These are phyloP conservation scores for Ilex paraguariensis DNA, from an alignment of 305 asterid species.

Conservation along the genomic window DNA sequence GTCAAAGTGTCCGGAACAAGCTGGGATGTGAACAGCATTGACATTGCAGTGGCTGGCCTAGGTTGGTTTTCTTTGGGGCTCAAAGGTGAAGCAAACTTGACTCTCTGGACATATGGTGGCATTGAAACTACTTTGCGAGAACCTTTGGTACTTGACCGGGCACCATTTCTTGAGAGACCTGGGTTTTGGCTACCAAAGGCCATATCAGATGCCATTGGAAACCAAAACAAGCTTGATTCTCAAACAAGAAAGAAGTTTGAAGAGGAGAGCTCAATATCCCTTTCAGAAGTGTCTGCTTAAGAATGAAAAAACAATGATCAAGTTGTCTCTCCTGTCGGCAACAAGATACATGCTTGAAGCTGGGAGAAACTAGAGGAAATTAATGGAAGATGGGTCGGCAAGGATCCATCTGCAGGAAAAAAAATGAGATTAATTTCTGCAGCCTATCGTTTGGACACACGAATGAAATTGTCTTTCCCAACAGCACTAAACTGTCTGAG, in stretches of 20 bases:
- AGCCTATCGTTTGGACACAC: not conserved
- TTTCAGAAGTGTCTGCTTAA: conserved; percentile 21
- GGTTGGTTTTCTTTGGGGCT: conserved; percentile 86
- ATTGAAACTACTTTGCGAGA: conserved; percentile 58
- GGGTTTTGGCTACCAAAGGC: conserved; percentile 93
- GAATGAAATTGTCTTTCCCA: too few species aligned
- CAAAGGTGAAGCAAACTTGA: conserved; percentile 71
- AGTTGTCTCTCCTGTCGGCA: not conserved
- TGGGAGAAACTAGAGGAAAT: too few species aligned
- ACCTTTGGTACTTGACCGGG: conserved; percentile 86
- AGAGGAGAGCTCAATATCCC: conserved; percentile 21
- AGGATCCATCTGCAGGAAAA: not conserved
- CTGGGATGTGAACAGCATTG: conserved; percentile 88
- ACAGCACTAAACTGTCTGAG: too few species aligned
- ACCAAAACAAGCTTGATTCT: conserved; percentile 58
- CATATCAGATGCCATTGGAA: conserved; percentile 73
- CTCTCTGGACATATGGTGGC: conserved; percentile 70
- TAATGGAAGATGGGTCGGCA: too few species aligned
- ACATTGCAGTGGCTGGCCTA: conserved; percentile 76
- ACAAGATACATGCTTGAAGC: too few species aligned
- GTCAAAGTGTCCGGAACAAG: conserved; percentile 66
- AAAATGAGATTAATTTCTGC: not conserved
- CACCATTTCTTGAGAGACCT: conserved; percentile 67
- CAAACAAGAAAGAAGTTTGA: conserved; percentile 37
- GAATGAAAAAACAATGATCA: not conserved